phyloP scores from a whole-genome alignment of 805 yeast genomes.

The Saturnispora mendoncae region DNA sequence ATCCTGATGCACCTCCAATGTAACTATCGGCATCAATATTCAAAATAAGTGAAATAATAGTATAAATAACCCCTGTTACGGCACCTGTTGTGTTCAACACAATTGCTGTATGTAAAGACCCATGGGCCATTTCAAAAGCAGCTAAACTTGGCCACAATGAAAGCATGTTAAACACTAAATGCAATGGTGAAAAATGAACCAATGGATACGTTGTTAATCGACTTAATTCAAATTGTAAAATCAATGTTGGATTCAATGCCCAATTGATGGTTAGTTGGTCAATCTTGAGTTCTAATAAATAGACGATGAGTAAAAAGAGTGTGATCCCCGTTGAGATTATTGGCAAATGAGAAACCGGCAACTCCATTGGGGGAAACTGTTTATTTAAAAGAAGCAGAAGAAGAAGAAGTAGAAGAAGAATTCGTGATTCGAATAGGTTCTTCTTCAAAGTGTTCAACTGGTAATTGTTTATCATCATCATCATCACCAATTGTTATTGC shows the following conservation, averaged over 20 bases:
- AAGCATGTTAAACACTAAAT: slow-evolving; percentile 50
- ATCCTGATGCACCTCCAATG: slow-evolving; percentile 63
- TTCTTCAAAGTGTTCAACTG: no score
- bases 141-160: slow-evolving; percentile 53
- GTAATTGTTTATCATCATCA: no score
- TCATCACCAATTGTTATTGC: no score
- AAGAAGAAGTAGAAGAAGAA: no score
- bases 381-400: no score
- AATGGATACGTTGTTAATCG: slow-evolving; percentile 64
- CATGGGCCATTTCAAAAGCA: slow-evolving; percentile 61
- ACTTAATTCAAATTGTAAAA: slow-evolving; percentile 40
- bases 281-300: not conserved
- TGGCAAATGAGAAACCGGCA: slow-evolving; percentile 7
- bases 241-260: slow-evolving; percentile 47
- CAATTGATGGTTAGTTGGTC: slow-evolving; percentile 22
- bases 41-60: slow-evolving; percentile 42
- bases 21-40: slow-evolving; percentile 48
- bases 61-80: slow-evolving; percentile 56
- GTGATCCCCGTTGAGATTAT: slow-evolving; percentile 12
- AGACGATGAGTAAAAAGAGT: not conserved
- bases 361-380: slow-evolving; percentile 5
- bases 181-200: slow-evolving; percentile 54
- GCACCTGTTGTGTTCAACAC: slow-evolving; percentile 67
- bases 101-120: slow-evolving; percentile 80
- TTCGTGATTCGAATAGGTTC: no score